Evolutionary conservation across 371 early-diverging fungal genomes (phyloP), one percentile per base, ranked within the genome.

Genomic region (Fennellomyces sp.): DNA sequence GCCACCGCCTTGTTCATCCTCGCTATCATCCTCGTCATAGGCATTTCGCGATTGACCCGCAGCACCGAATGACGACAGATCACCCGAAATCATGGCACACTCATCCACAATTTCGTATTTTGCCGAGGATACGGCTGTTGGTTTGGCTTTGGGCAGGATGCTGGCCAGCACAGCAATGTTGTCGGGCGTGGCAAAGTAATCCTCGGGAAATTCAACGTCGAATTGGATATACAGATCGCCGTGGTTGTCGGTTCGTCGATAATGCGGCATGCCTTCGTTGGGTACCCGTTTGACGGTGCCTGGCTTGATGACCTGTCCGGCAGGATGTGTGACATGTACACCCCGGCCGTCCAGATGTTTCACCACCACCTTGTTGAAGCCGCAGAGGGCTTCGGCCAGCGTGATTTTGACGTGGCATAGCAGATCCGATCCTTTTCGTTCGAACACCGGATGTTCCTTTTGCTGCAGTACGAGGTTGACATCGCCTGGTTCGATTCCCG

Each of bases 221-320:
- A 99, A 99, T 56, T 88, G 85, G 67, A 98, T 72, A 75, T 89
- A 94, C 25, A 99, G 80, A 80, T 95, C 91, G 52, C 99, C 99
- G 68, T 88, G 87, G 66, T 89, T 87, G 67, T 92, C 93, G 51
- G 94, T 94, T 25, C 91, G 84, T 67, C 87, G 88, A 80, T 88
- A 91, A 60, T 83, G 87, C 39, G 99, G 99, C 97, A 99, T 97
- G 56, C 99, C 99, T 78, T 98, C 96, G 62, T 88, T 84, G 51
- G 70, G 75, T 63, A 97, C 88, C 61, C 83, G 83, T 82, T 96
- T 97, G 50, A 90, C 77, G 66, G 91, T 91, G 28, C 86, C 88
- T 23, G 97, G 98, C 69, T 87, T 89, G 72, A 99, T 95, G 27
- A 91, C 89, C 67, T 92, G 89, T 28, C 97, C 98, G 36, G 97